Evolutionary conservation across 1,284 basidiomycete genomes (phyloP).

Genomic region (Apiotrichum domesticum): DNA sequence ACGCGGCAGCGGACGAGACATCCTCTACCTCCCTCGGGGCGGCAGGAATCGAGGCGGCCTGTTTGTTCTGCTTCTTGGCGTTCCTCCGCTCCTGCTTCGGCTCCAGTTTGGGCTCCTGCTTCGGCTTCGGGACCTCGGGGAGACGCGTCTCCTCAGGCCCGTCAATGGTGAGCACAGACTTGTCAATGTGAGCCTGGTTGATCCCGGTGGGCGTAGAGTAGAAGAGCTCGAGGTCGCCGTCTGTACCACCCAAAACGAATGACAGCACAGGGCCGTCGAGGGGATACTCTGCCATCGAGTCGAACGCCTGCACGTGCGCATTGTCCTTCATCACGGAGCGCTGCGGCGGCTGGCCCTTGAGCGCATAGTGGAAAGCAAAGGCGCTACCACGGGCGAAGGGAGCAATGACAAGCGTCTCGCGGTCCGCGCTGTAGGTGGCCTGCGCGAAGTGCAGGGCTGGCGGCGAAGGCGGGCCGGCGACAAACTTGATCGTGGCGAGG

Average conservation of each 20-base stretch:
- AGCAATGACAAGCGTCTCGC: conserved; percentile 28
- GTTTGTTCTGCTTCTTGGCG: conserved; percentile 4
- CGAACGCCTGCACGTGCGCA: conserved; percentile 19
- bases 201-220: conserved; percentile 30
- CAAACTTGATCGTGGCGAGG: conserved; percentile 33
- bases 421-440: conserved; percentile 31
- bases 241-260: conserved; percentile 16
- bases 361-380: conserved; percentile 34
- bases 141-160: conserved; percentile 19
- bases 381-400: conserved; percentile 28
- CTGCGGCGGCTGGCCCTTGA: conserved; percentile 33
- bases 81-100: conserved; percentile 1
- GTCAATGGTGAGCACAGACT: conserved; percentile 15
- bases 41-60: neutral
- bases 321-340: conserved; percentile 15
- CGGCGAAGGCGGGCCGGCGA: conserved; percentile 15
- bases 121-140: neutral
- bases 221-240: conserved; percentile 26
- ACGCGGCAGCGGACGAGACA: neutral
- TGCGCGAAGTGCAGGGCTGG: conserved; percentile 23
- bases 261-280: conserved; percentile 25
- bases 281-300: conserved; percentile 28
- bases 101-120: neutral
- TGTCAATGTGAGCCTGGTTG: conserved; percentile 23
- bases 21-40: neutral